Base-by-base conservation (phyloP, 441 rosid genomes). In the Adansonia gregorii region DNA sequence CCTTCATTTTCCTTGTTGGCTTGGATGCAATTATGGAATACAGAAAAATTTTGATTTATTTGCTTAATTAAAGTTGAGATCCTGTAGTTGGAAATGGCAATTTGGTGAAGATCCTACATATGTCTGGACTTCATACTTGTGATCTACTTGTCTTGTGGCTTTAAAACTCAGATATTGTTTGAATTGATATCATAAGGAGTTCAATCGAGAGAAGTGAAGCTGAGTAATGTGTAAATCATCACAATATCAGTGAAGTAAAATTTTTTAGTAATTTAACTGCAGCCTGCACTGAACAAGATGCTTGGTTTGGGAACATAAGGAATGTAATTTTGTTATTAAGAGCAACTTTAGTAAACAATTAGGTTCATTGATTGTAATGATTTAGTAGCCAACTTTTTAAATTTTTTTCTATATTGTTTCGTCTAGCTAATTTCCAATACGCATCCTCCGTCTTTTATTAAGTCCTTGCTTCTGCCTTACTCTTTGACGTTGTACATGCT, bases 401-500 rank as follows among this genome's bases (percentile, higher is more conserved):
- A 24, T 24, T 24, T 24, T 24, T 58, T 24, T 58, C 0, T 20
- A 8, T 22, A 1, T 4, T 22, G 24, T 8, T 1, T 60, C 4
- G 15, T 60, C 15, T 35, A 10, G 65, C 15, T 60, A 22, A 60
- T 35, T 60, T 22, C 39, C 41, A 24, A 22, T 60, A 60, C 0
- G 10, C 39, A 60, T 24, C 66, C n/a, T 4, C 1, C 24, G n/a
- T 43, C 27, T 0, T 8, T 43, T 1, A 43, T 43, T 8, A 66
- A 17, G 8, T 43, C 51, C 15, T 41, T 43, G 52, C 49, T 66
- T 43, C 19, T 43, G 51, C 49, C 97, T 63, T n/a, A 14, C 35
- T 15, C 11, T 35, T 31, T 63, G 46, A 5, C 48, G 6, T 56
- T 35, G 14, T 39, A 49, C 11, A 0, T 2, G 24, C 69, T n/a